Evolutionary conservation across 2,329 filamentous ascomycete genomes (phyloP).

Genomic region (Colletotrichum euphorbiae): DNA sequence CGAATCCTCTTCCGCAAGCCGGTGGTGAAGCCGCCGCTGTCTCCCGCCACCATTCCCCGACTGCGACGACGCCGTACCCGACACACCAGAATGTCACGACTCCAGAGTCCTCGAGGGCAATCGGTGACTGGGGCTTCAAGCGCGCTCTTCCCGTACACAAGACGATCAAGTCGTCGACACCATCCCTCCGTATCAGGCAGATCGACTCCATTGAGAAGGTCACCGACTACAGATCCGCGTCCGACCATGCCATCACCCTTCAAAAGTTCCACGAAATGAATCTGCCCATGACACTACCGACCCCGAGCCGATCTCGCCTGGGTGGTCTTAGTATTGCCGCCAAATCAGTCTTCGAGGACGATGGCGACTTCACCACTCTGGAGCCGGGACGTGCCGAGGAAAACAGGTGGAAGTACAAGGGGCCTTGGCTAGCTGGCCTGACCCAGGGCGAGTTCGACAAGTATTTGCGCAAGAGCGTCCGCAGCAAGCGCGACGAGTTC

Average conservation of each 20-base stretch:
- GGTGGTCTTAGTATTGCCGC: conserved; percentile 41
- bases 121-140: conserved; percentile 95
- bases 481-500: conserved; percentile 66
- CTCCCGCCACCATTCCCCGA: conserved; percentile 67
- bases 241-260: conserved; percentile 83
- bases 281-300: conserved; percentile 73
- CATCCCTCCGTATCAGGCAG: conserved; percentile 79
- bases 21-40: conserved; percentile 60
- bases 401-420: conserved; percentile 73
- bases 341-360: conserved; percentile 70
- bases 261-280: conserved; percentile 88
- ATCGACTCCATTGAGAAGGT: conserved; percentile 89
- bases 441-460: conserved; percentile 69
- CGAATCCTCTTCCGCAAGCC: conserved; percentile 77
- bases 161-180: conserved; percentile 78
- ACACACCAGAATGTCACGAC: conserved; percentile 86
- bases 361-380: conserved; percentile 63
- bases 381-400: conserved; percentile 45
- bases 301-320: conserved; percentile 30
- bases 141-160: conserved; percentile 81
- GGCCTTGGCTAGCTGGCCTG: conserved; percentile 75
- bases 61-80: conserved; percentile 82
- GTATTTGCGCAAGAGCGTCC: conserved; percentile 67
- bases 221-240: conserved; percentile 87
- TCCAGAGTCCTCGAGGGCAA: conserved; percentile 75